Base-by-base conservation (phyloP, 2,329 filamentous ascomycete species). In the Penicillium sp. region DNA sequence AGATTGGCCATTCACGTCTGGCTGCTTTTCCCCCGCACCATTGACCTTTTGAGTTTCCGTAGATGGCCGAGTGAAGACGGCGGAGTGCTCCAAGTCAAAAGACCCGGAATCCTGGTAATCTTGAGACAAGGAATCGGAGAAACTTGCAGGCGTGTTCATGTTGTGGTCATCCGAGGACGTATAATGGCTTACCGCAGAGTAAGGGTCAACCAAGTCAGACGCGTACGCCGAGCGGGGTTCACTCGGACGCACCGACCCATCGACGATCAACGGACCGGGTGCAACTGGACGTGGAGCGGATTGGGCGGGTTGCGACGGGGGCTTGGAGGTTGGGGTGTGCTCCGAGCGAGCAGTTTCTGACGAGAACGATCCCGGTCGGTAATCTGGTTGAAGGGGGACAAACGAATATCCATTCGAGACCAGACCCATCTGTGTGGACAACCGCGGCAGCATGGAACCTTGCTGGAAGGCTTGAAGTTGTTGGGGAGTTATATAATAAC, bases 401-500 rank as follows among this genome's bases (percentile, higher is more conserved):
- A 69, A 65, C 34, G 69, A 60, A 32, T 70, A 65, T 40, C 69
- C 67, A 45, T 69, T 68, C 17, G 68, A 61, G 6, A 67, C 63
- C 24, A 72, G 56, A 9, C 71, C 70, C 43, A 67, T 64, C n/a
- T 64, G 63, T 7, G 66, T 56, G 12, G 69, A 61, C 9, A 71
- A 52, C 15, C 70, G 67, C 19, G 70, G 67, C 17, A 69, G 52
- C 52, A 70, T 64, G 5, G 64, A 58, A 29, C 63, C 68, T 22
- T 71, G 68, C 47, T 70, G 67, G 54, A 69, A 70, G 13, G 66
- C 56, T 47, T 71, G 68, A 39, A 71, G 53, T 43, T 72, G 72
- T 22, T 71, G 69, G 12, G 72, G 70, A 40, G 68, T 70, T 34
- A 75, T 57, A 55, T 74, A 75, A 56, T 75, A 75, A 21, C 71